Conservation (phyloP, 441 rosid species). For the Pelargonium australe region DNA sequence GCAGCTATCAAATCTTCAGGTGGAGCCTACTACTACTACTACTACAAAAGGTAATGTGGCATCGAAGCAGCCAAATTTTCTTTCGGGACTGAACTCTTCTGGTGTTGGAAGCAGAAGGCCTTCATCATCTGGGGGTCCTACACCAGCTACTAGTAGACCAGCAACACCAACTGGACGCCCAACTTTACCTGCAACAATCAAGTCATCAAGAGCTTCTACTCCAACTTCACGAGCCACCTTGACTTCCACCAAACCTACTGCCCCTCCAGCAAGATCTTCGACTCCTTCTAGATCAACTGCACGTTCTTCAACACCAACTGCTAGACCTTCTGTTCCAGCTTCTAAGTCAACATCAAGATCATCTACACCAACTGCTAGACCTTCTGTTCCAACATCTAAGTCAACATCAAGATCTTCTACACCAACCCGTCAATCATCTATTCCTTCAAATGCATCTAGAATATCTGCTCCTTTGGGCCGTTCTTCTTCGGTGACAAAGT, state of each 20-base stretch:
- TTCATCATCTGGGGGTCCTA: not conserved
- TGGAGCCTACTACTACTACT: constrained; percentile 30
- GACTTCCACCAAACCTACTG: not conserved
- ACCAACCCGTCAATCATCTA: not conserved
- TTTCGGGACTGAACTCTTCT: not conserved
- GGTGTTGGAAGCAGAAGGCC: not conserved
- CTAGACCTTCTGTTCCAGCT: not conserved
- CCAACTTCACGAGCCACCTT: not conserved
- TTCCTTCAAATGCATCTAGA: not conserved
- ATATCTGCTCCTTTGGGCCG: not conserved
- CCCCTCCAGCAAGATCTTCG: no score
- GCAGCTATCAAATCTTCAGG: constrained; percentile 60
- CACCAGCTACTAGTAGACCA: not conserved
- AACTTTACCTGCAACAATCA: not conserved
- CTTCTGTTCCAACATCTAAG: not conserved
- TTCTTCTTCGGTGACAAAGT: not conserved
- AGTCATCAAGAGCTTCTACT: not conserved
- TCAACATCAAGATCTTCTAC: not conserved
- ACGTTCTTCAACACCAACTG: not conserved
- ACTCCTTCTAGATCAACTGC: not conserved
- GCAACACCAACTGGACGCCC: not conserved
- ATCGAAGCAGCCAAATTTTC: not conserved
- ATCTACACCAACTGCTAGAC: not conserved
- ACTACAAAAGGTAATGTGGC: constrained; percentile 26
- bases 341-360: not conserved